Base-by-base conservation (phyloP, 2,329 filamentous ascomycete species). In the Trichoderma asperellum region DNA sequence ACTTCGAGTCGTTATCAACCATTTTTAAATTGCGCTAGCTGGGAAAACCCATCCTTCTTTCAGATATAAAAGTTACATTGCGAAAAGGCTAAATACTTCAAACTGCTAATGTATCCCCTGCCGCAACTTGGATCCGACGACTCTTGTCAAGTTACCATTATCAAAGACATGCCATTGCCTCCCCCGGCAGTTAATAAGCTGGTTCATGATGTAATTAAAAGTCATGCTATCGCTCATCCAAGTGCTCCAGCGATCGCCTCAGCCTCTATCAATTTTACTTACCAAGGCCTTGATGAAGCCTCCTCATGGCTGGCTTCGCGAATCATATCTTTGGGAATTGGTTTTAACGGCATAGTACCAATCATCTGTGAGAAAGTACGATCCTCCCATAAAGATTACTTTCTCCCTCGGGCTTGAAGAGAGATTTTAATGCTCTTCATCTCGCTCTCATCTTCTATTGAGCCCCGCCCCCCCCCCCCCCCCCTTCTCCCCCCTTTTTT, bases 361-460 rank as follows among this genome's bases (percentile, higher is more conserved):
- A 64, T 64, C 21, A 32, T 56, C 3, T 18, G 29, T 56, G 61
- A 64, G n/a, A 64, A 56, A 16, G 49, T 64, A 56, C 18, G 40
- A 43, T 43, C 16, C 3, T 18, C 4, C 7, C 16, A 16, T 43
- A 43, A 40, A 11, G 10, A 49, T 24, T 21, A n/a, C 37, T 16
- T 27, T 47, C 35, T 40, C 16, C n/a, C 27, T 5, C 4, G 16
- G 5, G 35, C 18, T 11, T 14, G 10, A 5, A 5, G 7, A 55
- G 34, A 11, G 3, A 34, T 57, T n/a, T 4, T 37, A 4, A 35
- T 16, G 12, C 10, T 35, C 6, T 35, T 8, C 24, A 24, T 52
- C 21, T 12, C n/a, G n/a, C n/a, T n/a, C n/a, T n/a, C n/a, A n/a
- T n/a, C n/a, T n/a, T n/a, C 24, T 24, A 24, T 24, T 24, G 24